Base-by-base conservation (phyloP, 768 basidiomycete genomes). In the Guyanaporus albipodus region DNA sequence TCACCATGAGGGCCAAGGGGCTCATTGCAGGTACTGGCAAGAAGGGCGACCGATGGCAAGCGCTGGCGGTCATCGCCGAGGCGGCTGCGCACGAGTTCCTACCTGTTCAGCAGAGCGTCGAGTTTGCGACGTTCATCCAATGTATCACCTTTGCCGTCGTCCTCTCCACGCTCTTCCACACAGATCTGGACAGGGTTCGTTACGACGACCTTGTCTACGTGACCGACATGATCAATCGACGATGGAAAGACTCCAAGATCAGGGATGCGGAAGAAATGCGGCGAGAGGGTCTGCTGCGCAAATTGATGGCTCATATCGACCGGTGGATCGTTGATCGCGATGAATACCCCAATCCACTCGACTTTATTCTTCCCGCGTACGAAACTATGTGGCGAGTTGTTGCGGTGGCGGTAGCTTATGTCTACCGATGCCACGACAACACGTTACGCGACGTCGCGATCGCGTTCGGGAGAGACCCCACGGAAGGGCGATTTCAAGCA, bases 331-430 rank as follows among this genome's bases (percentile, higher is more conserved):
- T 67, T 26, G 51, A 58, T 2, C 46, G 15, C 3, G 64, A 68
- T 0, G 48, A 29, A 7, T 49, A 55, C n/a, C 48, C 54, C 8
- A 56, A 56, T 2, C 80, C 81, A 0, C 52, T 83, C 0, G 70
- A 84, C 38, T 73, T 76, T 32, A 70, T 84, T 36, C 70, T 84
- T 9, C 83, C 83, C 0, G 65, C 80, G 0, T 85, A 75, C 63
- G 83, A 84, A 52, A 82, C 81, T 0, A 64, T 82, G 48, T 84
- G 83, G 82, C 71, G 81, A 0, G 74, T 85, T 21, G 74, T 82
- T 21, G 80, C 80, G 0, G 58, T 78, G 1, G 73, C 75, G 0
- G 60, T 73, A 46, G 67, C 66, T 1, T 39, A 55, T 15, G 19
- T 50, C 43, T 56, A 67, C 44, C 55, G 64, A 21, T 44, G 55